Evolutionary conservation across 179 eudicot genomes (phyloP), one percentile per base, ranked within the genome.

Genomic region (Drosera spatulata): DNA sequence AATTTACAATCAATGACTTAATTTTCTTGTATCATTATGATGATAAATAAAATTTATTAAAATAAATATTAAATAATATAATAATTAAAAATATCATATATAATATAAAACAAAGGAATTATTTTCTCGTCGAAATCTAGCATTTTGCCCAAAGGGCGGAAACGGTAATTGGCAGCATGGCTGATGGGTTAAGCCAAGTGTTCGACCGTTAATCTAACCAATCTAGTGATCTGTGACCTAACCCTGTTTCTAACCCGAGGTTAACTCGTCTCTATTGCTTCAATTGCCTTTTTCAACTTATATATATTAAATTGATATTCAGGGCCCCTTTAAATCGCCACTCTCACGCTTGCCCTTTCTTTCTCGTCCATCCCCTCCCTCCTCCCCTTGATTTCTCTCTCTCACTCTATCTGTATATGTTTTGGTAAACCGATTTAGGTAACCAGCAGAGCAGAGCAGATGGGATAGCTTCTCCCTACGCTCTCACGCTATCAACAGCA

Each of bases 121-220:
- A 22, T 22, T 22, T 22, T 22, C 33, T 22, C 33, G 33, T 22
- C 33, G 33, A 22, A 22, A 22, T 22, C 33, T 22, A 1, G 33
- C 33, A 22, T 22, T 22, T 22, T 22, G 33, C 33, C 33, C 1
- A 1, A 22, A 22, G 33, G 33, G 33, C 33, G 33, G 33, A 22
- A 22, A 22, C 33, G 33, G 33, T 67, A 54, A 77, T 77, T 73
- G 81, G 81, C 60, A 77, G 81, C 78, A 77, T 77, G 78, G 67
- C 78, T 70, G 78, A 37, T 10, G 66, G 15, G 59, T 60, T 13
- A 47, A 55, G 73, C 75, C 81, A 77, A 73, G 81, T 77, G 81
- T 77, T 60, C 10, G 81, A 75, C 60, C 58, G n/a, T 14, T 39
- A 14, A 13, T 62, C 41, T 55, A 13, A 22, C 53, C 22, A 39